phyloP scores from a whole-genome alignment of 2,329 filamentous ascomycete genomes.

The Pseudovirgaria hyperparasitica region DNA sequence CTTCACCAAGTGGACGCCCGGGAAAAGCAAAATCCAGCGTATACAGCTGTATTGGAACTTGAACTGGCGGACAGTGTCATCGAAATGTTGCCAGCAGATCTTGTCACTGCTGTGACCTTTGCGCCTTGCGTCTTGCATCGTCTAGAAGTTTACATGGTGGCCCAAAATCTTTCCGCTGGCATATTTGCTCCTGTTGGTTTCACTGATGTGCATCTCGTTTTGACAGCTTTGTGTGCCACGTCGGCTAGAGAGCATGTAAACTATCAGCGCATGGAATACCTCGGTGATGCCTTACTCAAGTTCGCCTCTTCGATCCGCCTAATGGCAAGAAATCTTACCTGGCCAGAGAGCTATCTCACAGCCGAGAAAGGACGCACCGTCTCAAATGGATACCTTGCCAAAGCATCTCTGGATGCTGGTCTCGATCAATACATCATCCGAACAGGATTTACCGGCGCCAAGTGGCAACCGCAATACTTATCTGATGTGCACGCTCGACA shows the following conservation, averaged over 20 bases:
- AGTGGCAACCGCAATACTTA: conserved; percentile 59
- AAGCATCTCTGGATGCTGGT: conserved; percentile 48
- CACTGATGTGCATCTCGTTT: conserved; percentile 34
- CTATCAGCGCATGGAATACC: conserved; percentile 76
- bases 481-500: conserved; percentile 23
- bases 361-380: conserved; percentile 56
- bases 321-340: conserved; percentile 44
- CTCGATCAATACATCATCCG: conserved; percentile 64
- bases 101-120: conserved; percentile 42
- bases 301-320: conserved; percentile 56
- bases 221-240: conserved; percentile 58
- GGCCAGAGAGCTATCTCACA: conserved; percentile 67
- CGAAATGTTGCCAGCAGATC: conserved; percentile 31
- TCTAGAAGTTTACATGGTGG: conserved; percentile 53
- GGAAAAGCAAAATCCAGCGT: conserved; percentile 11
- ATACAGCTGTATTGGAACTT: conserved; percentile 35
- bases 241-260: conserved; percentile 47
- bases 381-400: conserved; percentile 60
- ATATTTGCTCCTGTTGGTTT: conserved; percentile 43
- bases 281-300: conserved; percentile 79
- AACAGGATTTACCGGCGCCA: conserved; percentile 51
- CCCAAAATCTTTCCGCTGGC: conserved; percentile 44
- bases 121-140: conserved; percentile 62
- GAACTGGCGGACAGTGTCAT: conserved; percentile 35
- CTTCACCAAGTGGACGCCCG: conserved; percentile 31